phyloP scores from a whole-genome alignment of 257 asterid genomes.

The Solanum sitiens region DNA sequence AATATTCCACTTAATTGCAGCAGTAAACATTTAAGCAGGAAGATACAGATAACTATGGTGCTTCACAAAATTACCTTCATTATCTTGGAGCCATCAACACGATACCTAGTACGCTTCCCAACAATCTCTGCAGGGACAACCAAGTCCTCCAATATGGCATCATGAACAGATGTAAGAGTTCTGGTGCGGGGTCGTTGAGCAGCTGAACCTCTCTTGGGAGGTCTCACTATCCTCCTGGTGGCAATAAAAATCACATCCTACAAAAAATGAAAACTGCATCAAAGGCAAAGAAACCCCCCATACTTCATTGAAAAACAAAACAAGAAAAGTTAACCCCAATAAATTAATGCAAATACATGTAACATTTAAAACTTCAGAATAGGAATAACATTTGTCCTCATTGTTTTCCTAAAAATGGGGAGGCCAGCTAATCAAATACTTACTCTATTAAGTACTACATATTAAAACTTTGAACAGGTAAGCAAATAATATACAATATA shows the following conservation, averaged over 20 bases:
- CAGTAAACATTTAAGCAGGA: not conserved
- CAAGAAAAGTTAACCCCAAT: not conserved
- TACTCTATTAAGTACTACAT: not conserved
- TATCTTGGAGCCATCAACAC: conserved; percentile 64
- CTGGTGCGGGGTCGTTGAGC: conserved; percentile 57
- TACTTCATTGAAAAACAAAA: not conserved
- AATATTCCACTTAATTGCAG: not conserved
- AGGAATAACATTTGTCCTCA: not conserved
- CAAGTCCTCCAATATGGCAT: conserved; percentile 61
- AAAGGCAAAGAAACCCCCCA: not conserved
- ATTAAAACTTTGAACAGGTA: not conserved
- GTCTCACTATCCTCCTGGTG: conserved; percentile 14
- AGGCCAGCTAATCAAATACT: not conserved
- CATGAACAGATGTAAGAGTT: conserved; percentile 69
- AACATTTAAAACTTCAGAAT: not conserved
- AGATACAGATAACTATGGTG: not conserved
- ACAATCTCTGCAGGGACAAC: conserved; percentile 70
- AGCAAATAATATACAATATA: too few species aligned
- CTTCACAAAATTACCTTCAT: conserved; percentile 35
- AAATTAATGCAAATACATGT: not conserved
- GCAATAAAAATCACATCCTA: conserved; percentile 22
- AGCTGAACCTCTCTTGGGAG: conserved; percentile 72
- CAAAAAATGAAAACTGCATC: not conserved
- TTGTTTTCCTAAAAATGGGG: not conserved
- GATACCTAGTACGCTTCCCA: conserved; percentile 52